Percentiles rank a stretch among this genome's conserved stretches.
Evolutionary conservation across 305 asterid species (phyloP).

Genomic region (Fraxinus angustifolia): DNA sequence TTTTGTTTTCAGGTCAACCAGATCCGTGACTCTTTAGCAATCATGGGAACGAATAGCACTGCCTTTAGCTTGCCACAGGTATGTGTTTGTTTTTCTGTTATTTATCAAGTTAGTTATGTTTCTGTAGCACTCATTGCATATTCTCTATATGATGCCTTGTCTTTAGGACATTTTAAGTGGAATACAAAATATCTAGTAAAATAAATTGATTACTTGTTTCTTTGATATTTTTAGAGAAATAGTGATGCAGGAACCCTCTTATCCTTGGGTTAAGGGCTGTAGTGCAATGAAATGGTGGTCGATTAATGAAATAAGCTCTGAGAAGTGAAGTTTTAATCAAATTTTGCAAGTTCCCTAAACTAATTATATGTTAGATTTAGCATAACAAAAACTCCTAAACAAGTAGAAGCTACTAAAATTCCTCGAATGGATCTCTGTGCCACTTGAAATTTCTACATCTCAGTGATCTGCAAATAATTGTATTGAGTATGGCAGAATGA

Average conservation of each 20-base stretch:
- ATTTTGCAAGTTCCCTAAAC: not conserved
- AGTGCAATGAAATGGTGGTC: not conserved
- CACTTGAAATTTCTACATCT: not conserved
- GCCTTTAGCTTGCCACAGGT: conserved; percentile 99
- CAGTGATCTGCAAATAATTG: not conserved
- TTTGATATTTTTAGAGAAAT: not conserved
- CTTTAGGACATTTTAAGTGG: not conserved
- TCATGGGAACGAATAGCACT: conserved; percentile 97
- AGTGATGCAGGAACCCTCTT: not conserved
- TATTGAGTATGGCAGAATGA: not conserved
- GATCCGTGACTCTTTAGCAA: conserved; percentile 92
- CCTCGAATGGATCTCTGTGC: not conserved
- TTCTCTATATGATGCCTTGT: not conserved
- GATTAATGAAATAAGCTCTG: not conserved
- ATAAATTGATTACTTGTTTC: not conserved
- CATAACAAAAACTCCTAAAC: not conserved
- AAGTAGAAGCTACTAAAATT: not conserved
- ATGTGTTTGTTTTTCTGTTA: conserved; percentile 20
- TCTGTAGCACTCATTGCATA: conserved; percentile 3
- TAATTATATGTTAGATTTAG: not conserved
- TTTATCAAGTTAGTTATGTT: not conserved
- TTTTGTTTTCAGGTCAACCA: conserved; percentile 68
- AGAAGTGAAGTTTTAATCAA: not conserved
- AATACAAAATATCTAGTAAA: not conserved
- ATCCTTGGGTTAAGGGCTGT: not conserved